phyloP scores from a whole-genome alignment of 169 alveolate genomes.

The Babesia divergens region DNA sequence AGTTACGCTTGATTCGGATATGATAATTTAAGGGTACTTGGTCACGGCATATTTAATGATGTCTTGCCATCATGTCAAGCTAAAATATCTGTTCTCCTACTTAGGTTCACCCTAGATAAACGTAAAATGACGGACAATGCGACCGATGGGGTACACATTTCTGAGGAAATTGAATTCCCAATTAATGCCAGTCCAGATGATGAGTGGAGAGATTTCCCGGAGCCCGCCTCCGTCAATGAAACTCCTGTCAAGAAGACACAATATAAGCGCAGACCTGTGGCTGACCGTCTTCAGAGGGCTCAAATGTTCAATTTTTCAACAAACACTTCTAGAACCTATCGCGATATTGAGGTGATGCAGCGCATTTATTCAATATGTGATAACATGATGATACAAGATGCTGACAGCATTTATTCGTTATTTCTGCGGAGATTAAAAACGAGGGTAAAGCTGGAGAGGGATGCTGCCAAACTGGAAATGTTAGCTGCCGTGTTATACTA shows the following conservation, averaged over 20 bases:
- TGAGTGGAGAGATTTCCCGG: background rate
- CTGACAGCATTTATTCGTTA: constrained; percentile 35
- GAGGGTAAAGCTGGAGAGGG: constrained; percentile 25
- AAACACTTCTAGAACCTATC: constrained; percentile 4
- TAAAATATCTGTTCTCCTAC: too few relatives aligned
- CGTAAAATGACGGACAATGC: too few relatives aligned
- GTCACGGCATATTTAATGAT: too few relatives aligned
- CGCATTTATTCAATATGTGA: constrained; percentile 24
- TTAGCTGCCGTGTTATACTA: constrained; percentile 44
- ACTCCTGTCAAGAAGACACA: background rate
- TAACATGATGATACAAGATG: constrained; percentile 19
- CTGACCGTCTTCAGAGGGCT: background rate
- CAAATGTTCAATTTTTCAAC: constrained; percentile 2
- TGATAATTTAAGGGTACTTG: too few relatives aligned
- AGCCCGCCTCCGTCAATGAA: background rate
- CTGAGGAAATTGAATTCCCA: background rate
- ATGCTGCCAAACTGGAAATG: constrained; percentile 14
- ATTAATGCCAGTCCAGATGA: background rate
- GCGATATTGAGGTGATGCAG: constrained; percentile 28
- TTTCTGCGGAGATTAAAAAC: constrained; percentile 30
- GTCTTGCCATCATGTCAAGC: too few relatives aligned
- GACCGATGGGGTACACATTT: too few relatives aligned
- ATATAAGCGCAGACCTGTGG: background rate
- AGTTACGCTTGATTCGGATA: too few relatives aligned
- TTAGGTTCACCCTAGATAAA: too few relatives aligned